These are phyloP conservation scores for Echria macrotheca DNA, from an alignment of 495 filamentous ascomycete genomes.

Conservation along the genomic window DNA sequence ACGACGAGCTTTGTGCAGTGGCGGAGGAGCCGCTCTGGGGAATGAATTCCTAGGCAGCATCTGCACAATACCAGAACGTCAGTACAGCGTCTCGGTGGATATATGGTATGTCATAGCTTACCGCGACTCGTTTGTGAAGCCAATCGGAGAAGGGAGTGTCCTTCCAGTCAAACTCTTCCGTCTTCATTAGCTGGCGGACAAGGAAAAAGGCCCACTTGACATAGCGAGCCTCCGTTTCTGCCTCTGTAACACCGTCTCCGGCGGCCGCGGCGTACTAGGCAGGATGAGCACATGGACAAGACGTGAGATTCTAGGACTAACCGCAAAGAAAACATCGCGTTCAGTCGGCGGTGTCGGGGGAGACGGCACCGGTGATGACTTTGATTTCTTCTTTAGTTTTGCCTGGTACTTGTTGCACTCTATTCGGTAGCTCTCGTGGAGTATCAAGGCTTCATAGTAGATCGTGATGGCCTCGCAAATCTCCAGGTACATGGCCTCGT, in stretches of 20 bases:
- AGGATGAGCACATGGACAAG: conserved; percentile 11
- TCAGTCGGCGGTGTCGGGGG: no score
- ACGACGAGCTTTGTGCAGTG: no score
- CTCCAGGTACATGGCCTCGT: conserved; percentile 54
- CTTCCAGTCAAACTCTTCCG: conserved; percentile 24
- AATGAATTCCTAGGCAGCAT: neutral
- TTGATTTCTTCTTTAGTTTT: conserved; percentile 25
- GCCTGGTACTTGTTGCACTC: conserved; percentile 22
- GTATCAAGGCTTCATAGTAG: conserved; percentile 20
- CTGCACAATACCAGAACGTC: neutral
- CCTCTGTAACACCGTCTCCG: conserved; percentile 36
- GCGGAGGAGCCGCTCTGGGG: neutral
- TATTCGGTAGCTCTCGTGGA: no score
- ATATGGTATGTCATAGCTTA: no score
- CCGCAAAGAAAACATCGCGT: conserved; percentile 36
- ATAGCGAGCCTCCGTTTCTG: conserved; percentile 34
- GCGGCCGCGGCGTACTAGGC: conserved; percentile 34
- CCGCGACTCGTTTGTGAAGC: conserved; percentile 28
- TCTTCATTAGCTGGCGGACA: conserved; percentile 37
- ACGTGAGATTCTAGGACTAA: conserved; percentile 21
- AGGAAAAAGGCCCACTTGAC: conserved; percentile 36
- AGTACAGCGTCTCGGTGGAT: no score
- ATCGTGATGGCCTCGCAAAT: conserved; percentile 61
- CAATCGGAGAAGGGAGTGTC: conserved; percentile 33
- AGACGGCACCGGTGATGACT: conserved; percentile 11